Conservation (phyloP, 768 basidiomycete species). For the Royoungia palumana region DNA sequence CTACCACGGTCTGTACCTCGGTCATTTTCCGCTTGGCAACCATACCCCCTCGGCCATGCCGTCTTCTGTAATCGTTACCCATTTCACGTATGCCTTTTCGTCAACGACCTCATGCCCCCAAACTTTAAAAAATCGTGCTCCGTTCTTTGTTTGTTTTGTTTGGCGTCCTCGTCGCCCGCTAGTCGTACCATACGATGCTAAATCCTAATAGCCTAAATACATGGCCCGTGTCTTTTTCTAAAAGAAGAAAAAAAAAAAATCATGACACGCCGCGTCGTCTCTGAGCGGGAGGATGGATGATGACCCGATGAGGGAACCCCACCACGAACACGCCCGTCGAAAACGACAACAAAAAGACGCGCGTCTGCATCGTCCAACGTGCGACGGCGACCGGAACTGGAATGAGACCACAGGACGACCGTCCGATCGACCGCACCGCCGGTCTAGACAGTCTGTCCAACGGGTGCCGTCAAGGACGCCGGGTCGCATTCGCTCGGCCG, state of each 20-base stretch:
- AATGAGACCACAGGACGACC: not conserved
- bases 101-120: not conserved
- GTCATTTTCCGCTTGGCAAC: constrained; percentile 3
- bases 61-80: constrained; percentile 9
- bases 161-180: not conserved
- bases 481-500: no score
- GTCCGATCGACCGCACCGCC: not conserved
- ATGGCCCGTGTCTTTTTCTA: not conserved
- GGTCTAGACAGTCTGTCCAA: no score
- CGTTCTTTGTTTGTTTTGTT: no score
- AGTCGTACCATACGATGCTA: constrained; percentile 20
- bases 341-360: not conserved
- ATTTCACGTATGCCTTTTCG: not conserved
- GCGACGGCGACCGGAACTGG: constrained; percentile 11
- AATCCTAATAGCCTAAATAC: constrained; percentile 17
- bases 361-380: not conserved
- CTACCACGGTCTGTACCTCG: constrained; percentile 12
- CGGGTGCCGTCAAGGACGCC: no score
- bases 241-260: no score
- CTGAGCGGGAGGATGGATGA: no score
- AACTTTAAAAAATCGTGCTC: no score
- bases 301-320: no score
- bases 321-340: no score
- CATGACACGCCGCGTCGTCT: no score
- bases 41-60: not conserved